Percentiles rank a stretch among this genome's conserved stretches.
phyloP scores from a whole-genome alignment of 1,284 basidiomycete species.

The Ustilago cynodontis region DNA sequence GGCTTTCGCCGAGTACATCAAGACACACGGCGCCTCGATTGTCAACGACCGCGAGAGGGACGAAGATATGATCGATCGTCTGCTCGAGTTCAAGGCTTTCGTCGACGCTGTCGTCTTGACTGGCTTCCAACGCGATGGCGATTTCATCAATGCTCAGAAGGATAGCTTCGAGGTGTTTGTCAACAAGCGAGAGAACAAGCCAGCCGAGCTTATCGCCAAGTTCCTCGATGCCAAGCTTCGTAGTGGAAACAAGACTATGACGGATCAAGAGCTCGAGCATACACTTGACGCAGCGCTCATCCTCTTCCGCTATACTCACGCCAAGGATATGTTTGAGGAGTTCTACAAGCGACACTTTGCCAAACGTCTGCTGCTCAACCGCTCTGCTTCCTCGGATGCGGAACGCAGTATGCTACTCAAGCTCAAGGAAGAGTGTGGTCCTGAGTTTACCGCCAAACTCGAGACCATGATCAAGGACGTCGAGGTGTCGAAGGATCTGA shows the following conservation, averaged over 20 bases:
- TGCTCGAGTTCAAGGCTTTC: constrained; percentile 55
- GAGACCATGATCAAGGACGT: constrained; percentile 92
- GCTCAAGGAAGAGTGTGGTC: constrained; percentile 90
- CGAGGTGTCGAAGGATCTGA: constrained; percentile 78
- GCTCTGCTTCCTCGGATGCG: constrained; percentile 89
- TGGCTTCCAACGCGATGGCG: constrained; percentile 54
- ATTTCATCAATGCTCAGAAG: constrained; percentile 71
- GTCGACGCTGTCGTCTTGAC: constrained; percentile 53
- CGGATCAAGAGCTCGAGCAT: constrained; percentile 79
- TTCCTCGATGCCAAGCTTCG: constrained; percentile 88
- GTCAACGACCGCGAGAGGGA: constrained; percentile 59
- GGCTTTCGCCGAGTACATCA: constrained; percentile 55
- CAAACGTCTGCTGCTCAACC: constrained; percentile 85
- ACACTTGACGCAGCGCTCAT: constrained; percentile 82
- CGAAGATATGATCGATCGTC: constrained; percentile 63
- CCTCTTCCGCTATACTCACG: constrained; percentile 83
- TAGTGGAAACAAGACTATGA: constrained; percentile 81
- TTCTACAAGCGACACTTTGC: constrained; percentile 93
- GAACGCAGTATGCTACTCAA: constrained; percentile 89
- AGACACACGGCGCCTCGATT: constrained; percentile 46
- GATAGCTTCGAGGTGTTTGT: constrained; percentile 87
- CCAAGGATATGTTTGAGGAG: constrained; percentile 75
- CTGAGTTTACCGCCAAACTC: constrained; percentile 84
- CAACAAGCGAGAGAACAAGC: constrained; percentile 83
- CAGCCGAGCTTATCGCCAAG: constrained; percentile 94